Evolutionary conservation across 306 rosid genomes (phyloP).

Genomic region (Sechiopsis laciniata): DNA sequence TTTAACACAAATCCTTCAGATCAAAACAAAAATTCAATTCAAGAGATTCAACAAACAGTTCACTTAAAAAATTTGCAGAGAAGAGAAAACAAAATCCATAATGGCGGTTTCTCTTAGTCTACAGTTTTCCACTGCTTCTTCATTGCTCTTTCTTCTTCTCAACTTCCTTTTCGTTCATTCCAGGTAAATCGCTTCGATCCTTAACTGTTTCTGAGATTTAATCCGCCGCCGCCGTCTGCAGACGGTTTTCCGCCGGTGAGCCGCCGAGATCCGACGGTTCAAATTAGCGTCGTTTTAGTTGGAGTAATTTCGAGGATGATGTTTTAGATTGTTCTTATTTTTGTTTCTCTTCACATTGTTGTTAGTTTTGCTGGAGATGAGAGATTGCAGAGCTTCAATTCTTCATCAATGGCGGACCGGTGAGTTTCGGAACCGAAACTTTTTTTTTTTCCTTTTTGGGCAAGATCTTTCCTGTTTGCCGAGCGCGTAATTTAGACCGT

Average conservation of each 20-base stretch:
- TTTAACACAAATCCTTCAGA: not conserved
- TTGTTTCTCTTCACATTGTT: not conserved
- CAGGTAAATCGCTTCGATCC: slow-evolving; percentile 33
- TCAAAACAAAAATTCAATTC: too few species aligned
- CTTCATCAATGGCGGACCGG: slow-evolving; percentile 66
- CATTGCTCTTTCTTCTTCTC: slow-evolving; percentile 17
- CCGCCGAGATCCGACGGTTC: too few species aligned
- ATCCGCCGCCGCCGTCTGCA: not conserved
- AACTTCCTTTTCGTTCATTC: slow-evolving; percentile 29
- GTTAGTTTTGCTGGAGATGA: slow-evolving; percentile 39
- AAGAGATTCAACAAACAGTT: not conserved
- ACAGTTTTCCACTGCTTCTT: not conserved
- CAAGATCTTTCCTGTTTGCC: not conserved
- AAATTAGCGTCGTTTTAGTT: not conserved
- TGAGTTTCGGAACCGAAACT: slow-evolving; percentile 27
- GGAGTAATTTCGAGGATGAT: not conserved
- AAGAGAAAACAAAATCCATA: slow-evolving; percentile 13
- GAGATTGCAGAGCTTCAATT: slow-evolving; percentile 44
- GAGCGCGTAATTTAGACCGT: slow-evolving; percentile 1
- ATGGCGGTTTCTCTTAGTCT: slow-evolving; percentile 42
- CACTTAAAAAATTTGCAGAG: slow-evolving; percentile 8
- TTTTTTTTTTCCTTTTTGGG: not conserved
- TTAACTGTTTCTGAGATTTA: not conserved
- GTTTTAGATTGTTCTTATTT: not conserved
- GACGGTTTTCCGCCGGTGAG: too few species aligned